phyloP scores from a whole-genome alignment of 139 green algal species.

The Chlorella sp. region DNA sequence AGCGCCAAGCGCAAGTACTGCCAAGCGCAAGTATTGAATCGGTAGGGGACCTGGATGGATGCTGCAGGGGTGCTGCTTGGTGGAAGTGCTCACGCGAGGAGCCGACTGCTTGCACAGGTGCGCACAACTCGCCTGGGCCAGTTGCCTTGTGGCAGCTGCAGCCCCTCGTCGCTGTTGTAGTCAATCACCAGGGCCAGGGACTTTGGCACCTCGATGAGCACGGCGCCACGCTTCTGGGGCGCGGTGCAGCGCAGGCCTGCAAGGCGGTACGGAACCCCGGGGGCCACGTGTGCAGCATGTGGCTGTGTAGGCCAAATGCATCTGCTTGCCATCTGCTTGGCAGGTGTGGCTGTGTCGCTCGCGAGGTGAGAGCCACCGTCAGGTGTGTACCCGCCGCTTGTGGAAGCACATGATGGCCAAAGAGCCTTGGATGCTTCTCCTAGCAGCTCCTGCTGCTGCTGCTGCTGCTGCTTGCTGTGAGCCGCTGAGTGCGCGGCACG shows the following conservation, averaged over 20 bases:
- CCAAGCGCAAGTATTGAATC: conserved; percentile 4
- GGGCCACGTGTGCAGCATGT: neutral
- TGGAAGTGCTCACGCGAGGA: neutral
- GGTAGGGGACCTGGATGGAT: neutral
- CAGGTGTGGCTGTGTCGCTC: too few relatives aligned
- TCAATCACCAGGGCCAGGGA: conserved; percentile 39
- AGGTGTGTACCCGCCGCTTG: too few relatives aligned
- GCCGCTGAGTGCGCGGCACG: too few relatives aligned
- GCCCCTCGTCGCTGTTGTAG: conserved; percentile 33
- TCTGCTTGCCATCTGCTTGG: neutral
- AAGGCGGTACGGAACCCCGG: neutral
- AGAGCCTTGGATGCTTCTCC: too few relatives aligned
- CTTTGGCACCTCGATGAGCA: conserved; percentile 33
- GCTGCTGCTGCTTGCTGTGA: too few relatives aligned
- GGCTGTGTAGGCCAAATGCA: neutral
- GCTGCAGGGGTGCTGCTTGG: neutral
- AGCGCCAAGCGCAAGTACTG: conserved; percentile 1
- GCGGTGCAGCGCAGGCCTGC: neutral
- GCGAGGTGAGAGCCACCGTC: too few relatives aligned
- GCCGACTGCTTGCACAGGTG: neutral
- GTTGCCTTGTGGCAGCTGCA: conserved; percentile 19
- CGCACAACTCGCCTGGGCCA: conserved; percentile 11
- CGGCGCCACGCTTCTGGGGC: neutral
- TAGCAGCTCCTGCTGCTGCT: too few relatives aligned
- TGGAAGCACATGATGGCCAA: too few relatives aligned